Base-by-base conservation (phyloP, 495 filamentous ascomycete species). In the Aspergillus bertholletiae region DNA sequence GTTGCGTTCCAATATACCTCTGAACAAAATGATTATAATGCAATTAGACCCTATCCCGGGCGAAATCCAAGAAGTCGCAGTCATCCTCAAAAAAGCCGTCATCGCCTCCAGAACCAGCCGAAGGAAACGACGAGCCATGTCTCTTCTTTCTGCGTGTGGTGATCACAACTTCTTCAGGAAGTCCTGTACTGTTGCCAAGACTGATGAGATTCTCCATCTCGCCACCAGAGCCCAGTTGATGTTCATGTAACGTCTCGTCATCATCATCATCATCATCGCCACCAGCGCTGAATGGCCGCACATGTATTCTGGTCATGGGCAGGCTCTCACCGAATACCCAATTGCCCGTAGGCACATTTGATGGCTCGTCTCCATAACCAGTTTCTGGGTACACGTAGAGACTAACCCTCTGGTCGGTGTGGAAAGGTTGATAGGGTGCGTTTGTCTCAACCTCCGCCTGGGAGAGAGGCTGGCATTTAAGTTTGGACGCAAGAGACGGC, bases 1-100 rank as follows among this genome's bases (percentile, higher is more conserved):
- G 52, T 37, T 12, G 13, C 21, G 20, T 43, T 40, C 6, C 17
- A 48, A 32, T 26, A 9, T 53, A 37, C 60, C 52, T 46, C 44
- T 24, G 47, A 48, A 64, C 37, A 44, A 24, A 47, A 46, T 26
- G 41, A 37, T 39, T 12, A 51, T 48, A 49, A 17, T 13, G 56
- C 49, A 35, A 56, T 84, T 75, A 93, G 32, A 93, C 89, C 61
- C 89, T 77, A 65, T 95, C 88, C 61, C 87, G 84, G 12, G 89
- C 89, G 81, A 92, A 96, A 73, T 96, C 92, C 59, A 96, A 76
- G 53, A 96, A 88, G 63, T 95, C 92, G 63, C 88, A 93, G 66
- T 94, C 92, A 64, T 96, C 90, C 68, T 96, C 92, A 61, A 96
- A 96, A 69, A 96, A 94, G 3, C 90, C 91, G 34, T 92, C 88